Base-by-base conservation (phyloP, 306 rosid genomes). In the Quillaja saponaria region DNA sequence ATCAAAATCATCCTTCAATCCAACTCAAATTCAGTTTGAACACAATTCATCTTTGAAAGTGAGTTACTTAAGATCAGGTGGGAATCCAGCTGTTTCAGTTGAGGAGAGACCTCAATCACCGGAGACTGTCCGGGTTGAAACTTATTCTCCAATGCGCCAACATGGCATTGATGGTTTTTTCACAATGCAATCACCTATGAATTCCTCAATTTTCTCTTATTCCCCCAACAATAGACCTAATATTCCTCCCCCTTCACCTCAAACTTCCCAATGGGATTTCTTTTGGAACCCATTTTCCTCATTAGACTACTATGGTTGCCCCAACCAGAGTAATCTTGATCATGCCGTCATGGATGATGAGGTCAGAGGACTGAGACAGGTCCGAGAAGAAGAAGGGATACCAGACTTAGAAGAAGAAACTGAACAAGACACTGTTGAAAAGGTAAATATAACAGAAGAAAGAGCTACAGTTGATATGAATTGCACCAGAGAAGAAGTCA, bases 241-340 rank as follows among this genome's bases (percentile, higher is more conserved):
- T 58, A 76, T 89, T 45, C 91, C 91, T 75, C 91, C 96, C 10
- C 75, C 90, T 67, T 83, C 89, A 14, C 95, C 95, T 40, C 90
- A 70, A 63, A 65, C 65, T 59, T 81, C 95, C 25, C 99, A 85
- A 13, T 92, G 99, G 99, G 95, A 92, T 74, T 87, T 78, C 68
- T 87, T 86, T 50, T 92, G 99, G 97, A 87, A 92, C 51, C 99
- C 96, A 0, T 92, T 92, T 85, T 73, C 87, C 25, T 83, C 99
- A 13, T 45, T 89, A 51, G 96, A 89, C 72, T 67, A 89, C 78
- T 87, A 85, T 49, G 86, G 85, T 46, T 89, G 86, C 77, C 90
- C 94, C 52, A 78, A 76, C 33, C 49, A 33, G 49, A 71, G 56
- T 65, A 80, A 81, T 71, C 67, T 78, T 45, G 92, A 79, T 4